Evolutionary conservation across 345 rosid genomes (phyloP).

Genomic region (Populus euphratica): DNA sequence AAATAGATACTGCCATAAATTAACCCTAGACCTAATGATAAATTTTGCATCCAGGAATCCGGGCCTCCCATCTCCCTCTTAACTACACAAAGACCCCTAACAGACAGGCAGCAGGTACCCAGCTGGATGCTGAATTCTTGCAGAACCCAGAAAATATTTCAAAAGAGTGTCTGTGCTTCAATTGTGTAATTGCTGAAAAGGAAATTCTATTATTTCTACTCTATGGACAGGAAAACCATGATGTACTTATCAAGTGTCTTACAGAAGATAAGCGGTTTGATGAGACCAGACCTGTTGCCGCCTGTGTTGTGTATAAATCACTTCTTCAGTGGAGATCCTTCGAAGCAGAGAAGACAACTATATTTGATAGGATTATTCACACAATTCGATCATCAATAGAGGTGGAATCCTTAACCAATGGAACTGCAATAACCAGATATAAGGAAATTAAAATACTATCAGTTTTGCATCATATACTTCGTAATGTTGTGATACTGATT

Average conservation of each 20-base stretch:
- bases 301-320: slow-evolving; percentile 49
- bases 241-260: slow-evolving; percentile 47
- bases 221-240: slow-evolving; percentile 53
- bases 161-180: neutral
- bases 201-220: slow-evolving; percentile 1
- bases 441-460: neutral
- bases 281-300: slow-evolving; percentile 50
- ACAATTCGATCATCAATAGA: slow-evolving; percentile 45
- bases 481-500: slow-evolving; percentile 1
- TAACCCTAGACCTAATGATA: neutral
- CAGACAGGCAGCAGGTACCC: slow-evolving; percentile 53
- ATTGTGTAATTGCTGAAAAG: slow-evolving; percentile 2
- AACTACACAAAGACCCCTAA: slow-evolving; percentile 50
- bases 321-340: slow-evolving; percentile 67
- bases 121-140: slow-evolving; percentile 5
- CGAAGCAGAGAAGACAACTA: slow-evolving; percentile 59
- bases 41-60: slow-evolving; percentile 39
- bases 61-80: slow-evolving; percentile 28
- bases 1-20: neutral
- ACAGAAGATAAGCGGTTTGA: slow-evolving; percentile 43
- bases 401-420: slow-evolving; percentile 27
- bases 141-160: neutral
- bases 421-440: neutral
- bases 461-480: neutral
- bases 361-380: slow-evolving; percentile 56